A percentile compares a stretch with the other conserved stretches of the same genome.
These are phyloP conservation scores for Arabidopsis hybrid DNA, from an alignment of 441 rosid species.

Conservation along the genomic window DNA sequence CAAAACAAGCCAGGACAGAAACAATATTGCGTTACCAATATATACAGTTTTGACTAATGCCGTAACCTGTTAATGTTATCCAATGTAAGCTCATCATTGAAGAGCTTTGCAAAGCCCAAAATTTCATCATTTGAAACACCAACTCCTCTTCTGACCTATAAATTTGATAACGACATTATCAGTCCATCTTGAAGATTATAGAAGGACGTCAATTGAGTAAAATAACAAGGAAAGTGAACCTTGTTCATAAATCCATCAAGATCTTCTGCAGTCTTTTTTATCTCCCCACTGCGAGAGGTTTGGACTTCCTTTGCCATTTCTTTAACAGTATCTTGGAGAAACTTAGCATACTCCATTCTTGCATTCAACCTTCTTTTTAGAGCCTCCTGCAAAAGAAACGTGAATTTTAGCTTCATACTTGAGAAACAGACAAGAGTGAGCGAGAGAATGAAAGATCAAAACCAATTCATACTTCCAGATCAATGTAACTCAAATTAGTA, in stretches of 20 bases:
- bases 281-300: constrained; percentile 69
- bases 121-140: constrained; percentile 80
- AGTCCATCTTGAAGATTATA: constrained; percentile 14
- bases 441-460: constrained; percentile 3
- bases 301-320: constrained; percentile 99
- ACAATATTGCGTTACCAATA: neutral
- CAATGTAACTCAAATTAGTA: neutral
- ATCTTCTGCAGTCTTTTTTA: constrained; percentile 79
- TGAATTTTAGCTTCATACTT: constrained; percentile 6
- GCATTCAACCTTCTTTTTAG: constrained; percentile 89
- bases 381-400: constrained; percentile 68
- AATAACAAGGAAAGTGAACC: constrained; percentile 46
- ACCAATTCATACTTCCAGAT: constrained; percentile 8
- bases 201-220: constrained; percentile 13
- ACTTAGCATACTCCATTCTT: constrained; percentile 82
- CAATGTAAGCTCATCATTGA: constrained; percentile 79
- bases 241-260: constrained; percentile 87
- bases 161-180: constrained; percentile 28
- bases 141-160: constrained; percentile 79
- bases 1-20: constrained; percentile 25
- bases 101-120: constrained; percentile 77
- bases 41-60: constrained; percentile 13
- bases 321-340: constrained; percentile 85
- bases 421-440: constrained; percentile 13
- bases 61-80: constrained; percentile 79